Evolutionary conservation across 441 rosid species (phyloP).

Genomic region (Corymbia calophylla): DNA sequence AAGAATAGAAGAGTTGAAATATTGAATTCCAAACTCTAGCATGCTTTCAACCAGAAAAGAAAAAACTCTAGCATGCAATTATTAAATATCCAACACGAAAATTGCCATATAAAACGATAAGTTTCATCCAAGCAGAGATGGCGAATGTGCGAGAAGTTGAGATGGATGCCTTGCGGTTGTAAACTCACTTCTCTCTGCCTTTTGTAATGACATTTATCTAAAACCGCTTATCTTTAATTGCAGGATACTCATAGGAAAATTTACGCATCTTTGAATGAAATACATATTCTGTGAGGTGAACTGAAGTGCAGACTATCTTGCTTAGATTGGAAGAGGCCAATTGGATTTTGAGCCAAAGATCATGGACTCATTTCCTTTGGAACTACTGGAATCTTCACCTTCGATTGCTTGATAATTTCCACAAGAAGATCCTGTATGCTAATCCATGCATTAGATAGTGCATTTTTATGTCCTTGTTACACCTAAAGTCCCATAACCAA

Average conservation of each 20-base stretch:
- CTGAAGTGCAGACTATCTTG: neutral
- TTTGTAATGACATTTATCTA: no score
- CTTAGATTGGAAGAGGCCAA: neutral
- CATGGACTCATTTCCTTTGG: neutral
- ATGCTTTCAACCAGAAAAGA: neutral
- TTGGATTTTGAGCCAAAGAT: neutral
- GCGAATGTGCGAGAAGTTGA: no score
- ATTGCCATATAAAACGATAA: no score
- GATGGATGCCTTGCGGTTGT: no score
- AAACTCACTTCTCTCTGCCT: no score
- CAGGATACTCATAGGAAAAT: neutral
- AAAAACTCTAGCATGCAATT: neutral
- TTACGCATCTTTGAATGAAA: no score
- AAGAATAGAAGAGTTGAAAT: no score
- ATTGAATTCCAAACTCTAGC: neutral
- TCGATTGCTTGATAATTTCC: neutral
- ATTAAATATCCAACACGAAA: no score
- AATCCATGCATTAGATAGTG: fast-evolving
- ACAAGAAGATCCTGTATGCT: fast-evolving
- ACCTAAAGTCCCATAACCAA: no score
- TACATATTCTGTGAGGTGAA: no score
- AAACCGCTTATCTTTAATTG: no score
- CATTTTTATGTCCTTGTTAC: neutral
- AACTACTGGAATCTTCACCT: neutral
- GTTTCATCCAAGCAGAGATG: no score